Evolutionary conservation across 164 flowering plant species (phyloP).

Genomic region (Aristolochia californica): DNA sequence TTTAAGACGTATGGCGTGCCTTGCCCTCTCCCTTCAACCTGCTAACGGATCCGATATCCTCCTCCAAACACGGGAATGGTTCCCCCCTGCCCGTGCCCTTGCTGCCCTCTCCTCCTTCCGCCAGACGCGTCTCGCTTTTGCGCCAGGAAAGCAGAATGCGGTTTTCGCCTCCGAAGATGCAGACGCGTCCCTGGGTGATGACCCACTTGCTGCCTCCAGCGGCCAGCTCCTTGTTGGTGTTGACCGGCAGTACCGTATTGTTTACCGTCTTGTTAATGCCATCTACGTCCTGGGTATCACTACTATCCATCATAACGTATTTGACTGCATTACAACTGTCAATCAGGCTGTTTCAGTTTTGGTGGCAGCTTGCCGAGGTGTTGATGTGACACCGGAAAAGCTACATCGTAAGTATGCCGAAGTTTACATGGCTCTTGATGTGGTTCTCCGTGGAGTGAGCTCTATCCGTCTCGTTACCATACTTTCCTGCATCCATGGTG

Average conservation of each 20-base stretch:
- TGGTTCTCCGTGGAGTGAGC: constrained; percentile 75
- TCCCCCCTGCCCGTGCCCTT: constrained; percentile 90
- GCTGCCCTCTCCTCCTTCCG: constrained; percentile 80
- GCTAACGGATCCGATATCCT: constrained; percentile 79
- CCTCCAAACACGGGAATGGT: constrained; percentile 97
- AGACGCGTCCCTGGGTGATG: constrained; percentile 64
- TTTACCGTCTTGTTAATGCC: constrained; percentile 77
- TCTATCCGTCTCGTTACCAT: constrained; percentile 71
- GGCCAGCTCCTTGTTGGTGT: constrained; percentile 93
- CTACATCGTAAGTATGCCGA: constrained; percentile 71
- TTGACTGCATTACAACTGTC: constrained; percentile 80
- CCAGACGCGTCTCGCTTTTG: constrained; percentile 57
- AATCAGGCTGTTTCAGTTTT: constrained; percentile 87
- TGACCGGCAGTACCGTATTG: constrained; percentile 76
- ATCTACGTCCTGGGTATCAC: constrained; percentile 83
- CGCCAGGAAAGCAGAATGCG: constrained; percentile 21
- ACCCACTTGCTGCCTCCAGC: constrained; percentile 81
- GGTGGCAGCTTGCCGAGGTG: constrained; percentile 92
- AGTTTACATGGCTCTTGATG: constrained; percentile 86
- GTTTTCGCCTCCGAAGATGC: constrained; percentile 10
- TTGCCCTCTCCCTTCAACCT: constrained; percentile 87
- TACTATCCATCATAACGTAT: constrained; percentile 55
- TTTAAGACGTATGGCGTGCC: constrained; percentile 57
- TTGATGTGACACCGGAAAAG: constrained; percentile 92
- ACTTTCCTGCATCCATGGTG: constrained; percentile 85